phyloP scores from a whole-genome alignment of 2,329 filamentous ascomycete species.

The Diplodia corticola region DNA sequence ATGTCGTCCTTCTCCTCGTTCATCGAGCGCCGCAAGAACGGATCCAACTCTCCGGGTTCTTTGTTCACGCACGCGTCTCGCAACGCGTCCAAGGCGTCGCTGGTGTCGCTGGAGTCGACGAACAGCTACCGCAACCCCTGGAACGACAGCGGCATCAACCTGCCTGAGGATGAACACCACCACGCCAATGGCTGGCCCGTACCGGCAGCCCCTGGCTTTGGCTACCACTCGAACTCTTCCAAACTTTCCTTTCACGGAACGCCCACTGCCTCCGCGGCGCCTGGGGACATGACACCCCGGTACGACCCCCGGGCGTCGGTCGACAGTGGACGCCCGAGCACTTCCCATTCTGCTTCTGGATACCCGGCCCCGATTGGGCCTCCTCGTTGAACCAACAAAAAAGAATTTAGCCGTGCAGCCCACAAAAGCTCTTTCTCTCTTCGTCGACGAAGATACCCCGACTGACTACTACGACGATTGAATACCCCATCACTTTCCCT shows the following conservation, averaged over 20 bases:
- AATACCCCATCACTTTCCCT: constrained; percentile 22
- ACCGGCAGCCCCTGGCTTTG: constrained; percentile 33
- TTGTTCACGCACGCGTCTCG: constrained; percentile 88
- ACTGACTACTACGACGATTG: constrained; percentile 19
- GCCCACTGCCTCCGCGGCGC: constrained; percentile 44
- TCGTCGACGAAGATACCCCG: constrained; percentile 25
- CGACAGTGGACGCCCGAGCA: constrained; percentile 88
- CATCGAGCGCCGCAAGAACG: constrained; percentile 91
- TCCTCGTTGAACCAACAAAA: constrained; percentile 70
- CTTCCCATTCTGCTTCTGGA: constrained; percentile 96
- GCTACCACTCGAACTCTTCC: constrained; percentile 21
- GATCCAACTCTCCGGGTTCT: constrained; percentile 71
- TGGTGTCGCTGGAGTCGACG: constrained; percentile 93
- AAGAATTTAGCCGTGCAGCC: constrained; percentile 23
- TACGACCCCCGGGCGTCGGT: constrained; percentile 82
- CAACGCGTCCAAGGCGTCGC: constrained; percentile 89
- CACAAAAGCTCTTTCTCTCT: constrained; percentile 35
- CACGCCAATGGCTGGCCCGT: constrained; percentile 42
- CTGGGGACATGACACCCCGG: constrained; percentile 80
- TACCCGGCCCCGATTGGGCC: constrained; percentile 90
- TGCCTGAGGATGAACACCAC: constrained; percentile 77
- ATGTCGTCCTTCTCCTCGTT: constrained; percentile 96
- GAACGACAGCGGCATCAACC: constrained; percentile 96
- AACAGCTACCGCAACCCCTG: constrained; percentile 96
- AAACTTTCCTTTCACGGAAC: constrained; percentile 40